These are phyloP conservation scores for Hanseniaspora pseudoguilliermondii DNA, from an alignment of 805 yeast species.

Conservation along the genomic window DNA sequence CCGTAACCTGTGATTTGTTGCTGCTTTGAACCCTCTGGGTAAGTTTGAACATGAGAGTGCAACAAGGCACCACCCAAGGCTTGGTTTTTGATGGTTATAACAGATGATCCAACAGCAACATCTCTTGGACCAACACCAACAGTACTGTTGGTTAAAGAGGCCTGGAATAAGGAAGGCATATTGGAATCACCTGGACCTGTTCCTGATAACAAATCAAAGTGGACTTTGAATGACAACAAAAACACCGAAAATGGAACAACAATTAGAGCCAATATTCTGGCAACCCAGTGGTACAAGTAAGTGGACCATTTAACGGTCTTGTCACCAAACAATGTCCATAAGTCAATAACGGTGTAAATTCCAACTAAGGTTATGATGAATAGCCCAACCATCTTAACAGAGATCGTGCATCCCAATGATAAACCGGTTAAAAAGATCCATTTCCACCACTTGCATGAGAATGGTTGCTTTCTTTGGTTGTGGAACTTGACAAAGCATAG, in stretches of 20 bases:
- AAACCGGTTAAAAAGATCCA: constrained; percentile 81
- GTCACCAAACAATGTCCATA: constrained; percentile 77
- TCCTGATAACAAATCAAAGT: constrained; percentile 57
- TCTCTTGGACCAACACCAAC: constrained; percentile 62
- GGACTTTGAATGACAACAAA: constrained; percentile 56
- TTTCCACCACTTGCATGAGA: constrained; percentile 82
- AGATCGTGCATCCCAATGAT: constrained; percentile 75
- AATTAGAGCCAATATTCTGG: constrained; percentile 53
- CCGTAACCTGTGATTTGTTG: constrained; percentile 92
- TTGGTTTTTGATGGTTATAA: constrained; percentile 41
- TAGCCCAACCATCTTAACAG: constrained; percentile 94
- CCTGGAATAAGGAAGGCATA: constrained; percentile 74
- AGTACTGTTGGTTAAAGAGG: constrained; percentile 53
- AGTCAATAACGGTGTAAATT: constrained; percentile 71
- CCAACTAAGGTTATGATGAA: constrained; percentile 84
- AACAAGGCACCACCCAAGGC: constrained; percentile 65
- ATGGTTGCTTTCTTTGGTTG: constrained; percentile 35
- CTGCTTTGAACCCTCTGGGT: constrained; percentile 86
- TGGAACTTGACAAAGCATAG: constrained; percentile 47
- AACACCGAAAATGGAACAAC: constrained; percentile 52
- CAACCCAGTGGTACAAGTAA: constrained; percentile 51
- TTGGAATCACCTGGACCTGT: constrained; percentile 73
- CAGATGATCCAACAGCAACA: constrained; percentile 46
- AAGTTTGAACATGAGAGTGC: constrained; percentile 77
- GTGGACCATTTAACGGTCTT: constrained; percentile 36